phyloP scores from a whole-genome alignment of 371 early-diverging fungal species.

The Mortierella sp. region DNA sequence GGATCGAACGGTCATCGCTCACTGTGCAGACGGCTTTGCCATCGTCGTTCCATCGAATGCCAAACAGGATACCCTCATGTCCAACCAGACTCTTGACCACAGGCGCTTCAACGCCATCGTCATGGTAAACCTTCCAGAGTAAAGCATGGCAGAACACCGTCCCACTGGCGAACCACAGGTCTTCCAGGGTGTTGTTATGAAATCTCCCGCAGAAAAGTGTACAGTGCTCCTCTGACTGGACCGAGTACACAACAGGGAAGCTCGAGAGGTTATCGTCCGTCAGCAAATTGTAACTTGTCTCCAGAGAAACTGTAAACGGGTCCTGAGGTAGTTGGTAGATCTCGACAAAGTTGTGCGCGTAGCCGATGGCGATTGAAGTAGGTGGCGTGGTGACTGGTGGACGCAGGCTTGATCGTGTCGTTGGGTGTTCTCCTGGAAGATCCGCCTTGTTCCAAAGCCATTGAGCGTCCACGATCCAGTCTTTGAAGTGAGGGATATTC shows the following conservation, averaged over 20 bases:
- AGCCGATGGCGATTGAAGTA: conserved; percentile 71
- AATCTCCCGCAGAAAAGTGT: conserved; percentile 76
- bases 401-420: conserved; percentile 26
- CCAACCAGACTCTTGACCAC: conserved; percentile 69
- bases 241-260: conserved; percentile 33
- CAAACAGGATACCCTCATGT: conserved; percentile 87
- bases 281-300: conserved; percentile 52
- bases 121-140: conserved; percentile 71
- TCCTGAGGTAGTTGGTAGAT: conserved; percentile 61
- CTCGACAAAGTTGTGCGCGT: conserved; percentile 82
- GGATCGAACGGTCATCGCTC: conserved; percentile 89
- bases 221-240: conserved; percentile 55
- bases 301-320: conserved; percentile 53
- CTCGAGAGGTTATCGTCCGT: conserved; percentile 15
- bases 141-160: conserved; percentile 89
- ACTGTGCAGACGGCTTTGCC: conserved; percentile 76
- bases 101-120: conserved; percentile 60
- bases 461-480: conserved; percentile 82
- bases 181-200: conserved; percentile 64
- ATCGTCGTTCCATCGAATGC: conserved; percentile 77
- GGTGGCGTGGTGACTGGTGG: conserved; percentile 28
- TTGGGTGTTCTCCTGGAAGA: conserved; percentile 28
- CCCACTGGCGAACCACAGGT: conserved; percentile 78
- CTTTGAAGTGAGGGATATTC: conserved; percentile 60
- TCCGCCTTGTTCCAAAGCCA: conserved; percentile 65